Evolutionary conservation across 768 basidiomycete genomes (phyloP).

Genomic region (Macrolepiota albuminosa): DNA sequence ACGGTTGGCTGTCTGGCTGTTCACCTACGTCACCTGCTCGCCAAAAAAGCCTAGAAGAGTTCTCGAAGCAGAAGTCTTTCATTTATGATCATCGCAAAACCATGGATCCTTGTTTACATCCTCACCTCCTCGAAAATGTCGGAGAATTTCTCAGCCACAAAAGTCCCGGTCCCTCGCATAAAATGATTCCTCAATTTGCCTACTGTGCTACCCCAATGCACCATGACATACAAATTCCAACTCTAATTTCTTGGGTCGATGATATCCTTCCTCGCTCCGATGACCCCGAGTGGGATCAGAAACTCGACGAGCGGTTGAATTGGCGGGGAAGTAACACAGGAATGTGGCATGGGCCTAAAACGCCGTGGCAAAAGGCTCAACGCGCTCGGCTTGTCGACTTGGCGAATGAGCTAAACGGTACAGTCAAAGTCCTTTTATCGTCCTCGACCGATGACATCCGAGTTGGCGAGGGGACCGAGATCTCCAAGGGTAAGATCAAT

Average conservation of each 20-base stretch:
- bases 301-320: constrained; percentile 42
- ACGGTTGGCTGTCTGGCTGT: constrained; percentile 22
- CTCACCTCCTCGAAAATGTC: constrained; percentile 26
- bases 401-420: constrained; percentile 26
- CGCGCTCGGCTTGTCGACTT: constrained; percentile 35
- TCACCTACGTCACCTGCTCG: constrained; percentile 21
- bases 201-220: constrained; percentile 37
- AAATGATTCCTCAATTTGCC: constrained; percentile 38
- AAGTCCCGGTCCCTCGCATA: constrained; percentile 22
- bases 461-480: constrained; percentile 26
- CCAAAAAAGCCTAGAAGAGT: constrained; percentile 12
- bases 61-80: constrained; percentile 22
- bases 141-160: constrained; percentile 36
- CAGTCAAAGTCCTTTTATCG: constrained; percentile 26
- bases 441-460: constrained; percentile 2
- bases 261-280: constrained; percentile 27
- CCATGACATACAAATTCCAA: constrained; percentile 39
- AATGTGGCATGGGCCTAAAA: constrained; percentile 28
- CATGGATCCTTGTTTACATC: constrained; percentile 36
- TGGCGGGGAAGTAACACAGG: constrained; percentile 70
- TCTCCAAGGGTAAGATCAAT: constrained; percentile 28
- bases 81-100: constrained; percentile 32
- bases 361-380: constrained; percentile 39
- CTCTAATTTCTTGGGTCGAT: constrained; percentile 32
- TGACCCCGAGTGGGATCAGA: constrained; percentile 56